Evolutionary conservation across 2,329 filamentous ascomycete genomes (phyloP).

Genomic region (Cladophialophora yegresii): DNA sequence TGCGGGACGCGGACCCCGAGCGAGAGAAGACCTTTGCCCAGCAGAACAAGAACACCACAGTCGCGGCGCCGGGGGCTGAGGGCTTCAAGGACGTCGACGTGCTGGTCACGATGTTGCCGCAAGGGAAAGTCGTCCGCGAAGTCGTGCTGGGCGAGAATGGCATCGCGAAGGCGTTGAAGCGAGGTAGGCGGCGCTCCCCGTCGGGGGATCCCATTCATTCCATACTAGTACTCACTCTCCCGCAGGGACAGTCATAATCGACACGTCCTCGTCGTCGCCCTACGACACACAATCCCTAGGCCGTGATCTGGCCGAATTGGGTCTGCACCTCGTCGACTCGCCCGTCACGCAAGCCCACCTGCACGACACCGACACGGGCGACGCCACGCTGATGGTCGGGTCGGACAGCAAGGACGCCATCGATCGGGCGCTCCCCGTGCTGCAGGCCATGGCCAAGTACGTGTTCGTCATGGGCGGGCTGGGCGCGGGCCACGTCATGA

Average conservation of each 20-base stretch:
- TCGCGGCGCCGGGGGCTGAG: conserved; percentile 34
- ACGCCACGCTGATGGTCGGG: conserved; percentile 35
- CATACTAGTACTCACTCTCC: not conserved
- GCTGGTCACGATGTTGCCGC: conserved; percentile 42
- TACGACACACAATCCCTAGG: conserved; percentile 31
- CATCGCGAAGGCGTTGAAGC: conserved; percentile 39
- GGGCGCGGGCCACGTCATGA: conserved; percentile 33
- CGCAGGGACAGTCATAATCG: conserved; percentile 29
- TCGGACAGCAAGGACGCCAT: conserved; percentile 26
- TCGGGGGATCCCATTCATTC: no score
- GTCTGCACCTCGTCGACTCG: conserved; percentile 29
- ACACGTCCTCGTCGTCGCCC: conserved; percentile 34
- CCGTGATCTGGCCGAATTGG: conserved; percentile 25
- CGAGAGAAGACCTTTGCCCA: conserved; percentile 73
- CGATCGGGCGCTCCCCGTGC: conserved; percentile 27
- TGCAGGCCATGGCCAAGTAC: conserved; percentile 33
- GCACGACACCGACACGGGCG: conserved; percentile 32
- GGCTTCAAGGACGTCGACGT: conserved; percentile 41
- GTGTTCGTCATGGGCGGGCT: conserved; percentile 34
- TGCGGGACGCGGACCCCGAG: conserved; percentile 49
- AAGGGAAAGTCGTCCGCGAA: conserved; percentile 42
- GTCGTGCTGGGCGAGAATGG: conserved; percentile 38
- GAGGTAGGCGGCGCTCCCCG: conserved; percentile 37
- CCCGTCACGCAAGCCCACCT: conserved; percentile 33
- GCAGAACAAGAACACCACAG: conserved; percentile 66